These are phyloP conservation scores for Aegilops longissima DNA, from an alignment of 176 grass and related monocot species.

Conservation along the genomic window DNA sequence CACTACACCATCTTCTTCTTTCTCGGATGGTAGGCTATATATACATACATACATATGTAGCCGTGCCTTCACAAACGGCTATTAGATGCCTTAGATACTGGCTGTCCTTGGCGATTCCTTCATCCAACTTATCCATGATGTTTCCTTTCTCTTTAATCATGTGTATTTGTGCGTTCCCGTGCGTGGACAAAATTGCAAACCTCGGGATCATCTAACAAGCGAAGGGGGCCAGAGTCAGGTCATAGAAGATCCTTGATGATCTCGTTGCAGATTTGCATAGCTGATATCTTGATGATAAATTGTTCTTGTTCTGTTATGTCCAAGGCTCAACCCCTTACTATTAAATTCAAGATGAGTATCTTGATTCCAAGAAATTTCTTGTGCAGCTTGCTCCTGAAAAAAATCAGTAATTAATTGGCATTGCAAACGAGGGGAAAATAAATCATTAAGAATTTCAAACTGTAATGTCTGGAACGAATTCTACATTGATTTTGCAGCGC, in stretches of 20 bases:
- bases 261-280: too few species aligned
- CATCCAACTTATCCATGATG: conserved; percentile 83
- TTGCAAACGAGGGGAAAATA: too few species aligned
- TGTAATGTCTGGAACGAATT: too few species aligned
- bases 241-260: conserved; percentile 62
- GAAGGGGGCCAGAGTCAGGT: conserved; percentile 56
- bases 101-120: conserved; percentile 72
- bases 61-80: conserved; percentile 31
- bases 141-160: conserved; percentile 67
- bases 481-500: too few species aligned
- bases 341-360: too few species aligned
- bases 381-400: too few species aligned
- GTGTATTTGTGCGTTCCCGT: not conserved
- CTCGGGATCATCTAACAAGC: conserved; percentile 96
- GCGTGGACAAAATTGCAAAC: conserved; percentile 18
- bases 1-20: conserved; percentile 15
- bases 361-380: too few species aligned
- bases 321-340: too few species aligned
- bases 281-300: too few species aligned
- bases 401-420: too few species aligned
- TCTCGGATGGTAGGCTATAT: not conserved
- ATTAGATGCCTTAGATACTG: conserved; percentile 82
- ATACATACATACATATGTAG: not conserved
- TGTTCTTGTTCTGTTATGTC: too few species aligned
- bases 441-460: too few species aligned